A percentile compares a stretch with the other conserved stretches of the same genome.
These are phyloP conservation scores for Hypoxylon intermedium DNA, from an alignment of 495 filamentous ascomycete species.

Conservation along the genomic window DNA sequence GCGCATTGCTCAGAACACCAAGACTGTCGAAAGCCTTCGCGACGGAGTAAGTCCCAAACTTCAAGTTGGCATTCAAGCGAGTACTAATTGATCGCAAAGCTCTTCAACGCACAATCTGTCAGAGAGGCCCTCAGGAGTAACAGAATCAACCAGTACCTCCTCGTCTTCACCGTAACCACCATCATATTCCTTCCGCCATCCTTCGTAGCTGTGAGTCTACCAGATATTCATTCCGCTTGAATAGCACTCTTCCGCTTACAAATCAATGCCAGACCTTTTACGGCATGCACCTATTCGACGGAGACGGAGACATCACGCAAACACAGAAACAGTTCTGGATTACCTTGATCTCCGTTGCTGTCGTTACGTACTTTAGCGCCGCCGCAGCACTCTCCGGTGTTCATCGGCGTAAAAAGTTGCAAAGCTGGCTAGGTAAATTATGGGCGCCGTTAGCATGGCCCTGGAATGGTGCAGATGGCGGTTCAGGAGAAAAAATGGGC, in stretches of 20 bases:
- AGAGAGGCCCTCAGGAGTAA: background rate
- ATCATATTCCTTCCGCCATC: background rate
- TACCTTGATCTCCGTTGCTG: background rate
- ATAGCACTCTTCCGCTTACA: too few species aligned
- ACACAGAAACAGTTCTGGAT: background rate
- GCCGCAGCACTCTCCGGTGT: background rate
- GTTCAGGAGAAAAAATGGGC: background rate
- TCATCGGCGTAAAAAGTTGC: background rate
- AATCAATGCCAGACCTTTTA: background rate
- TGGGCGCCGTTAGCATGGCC: background rate
- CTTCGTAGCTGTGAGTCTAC: background rate
- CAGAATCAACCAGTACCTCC: background rate
- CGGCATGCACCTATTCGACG: slow-evolving; percentile 1
- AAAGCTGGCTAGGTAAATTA: background rate
- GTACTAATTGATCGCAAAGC: background rate
- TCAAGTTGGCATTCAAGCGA: background rate
- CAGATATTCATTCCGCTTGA: background rate
- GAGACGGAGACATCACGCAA: background rate
- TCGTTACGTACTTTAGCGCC: background rate
- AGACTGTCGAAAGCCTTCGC: background rate
- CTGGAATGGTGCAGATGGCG: too few species aligned
- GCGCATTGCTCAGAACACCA: background rate
- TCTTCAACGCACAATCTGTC: background rate
- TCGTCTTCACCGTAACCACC: background rate
- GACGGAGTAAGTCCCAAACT: background rate